Base-by-base conservation (phyloP, 306 rosid genomes). In the Cicer chorassanicum region DNA sequence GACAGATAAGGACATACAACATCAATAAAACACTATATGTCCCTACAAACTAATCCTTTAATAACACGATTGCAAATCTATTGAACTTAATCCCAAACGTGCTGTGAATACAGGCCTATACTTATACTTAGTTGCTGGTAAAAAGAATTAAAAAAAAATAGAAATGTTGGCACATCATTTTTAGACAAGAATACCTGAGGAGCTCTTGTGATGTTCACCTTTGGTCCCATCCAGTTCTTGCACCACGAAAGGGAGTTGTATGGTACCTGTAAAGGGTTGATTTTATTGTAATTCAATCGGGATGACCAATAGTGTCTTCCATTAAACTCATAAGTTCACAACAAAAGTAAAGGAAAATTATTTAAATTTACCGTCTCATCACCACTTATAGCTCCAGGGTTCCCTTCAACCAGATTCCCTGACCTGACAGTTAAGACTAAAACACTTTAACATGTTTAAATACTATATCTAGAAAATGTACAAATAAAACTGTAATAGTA, bases 221-320 rank as follows among this genome's bases (percentile, higher is more conserved):
- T 87, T 18, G 96, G 88, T 80, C 99, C 97, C 50, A 94, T 89
- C 99, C 99, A 94, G 75, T 80, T 88, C 87, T 94, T 94, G 93
- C 97, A 94, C 92, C 86, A 94, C 45, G 97, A 82, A 75, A 94
- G 99, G 84, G 99, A 94, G 78, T 88, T 75, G 86, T 94, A 94
- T 18, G 99, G 93, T 77, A 94, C 97, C 99, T 92, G 84, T 29
- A 80, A 79, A 80, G 66, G 41, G 70, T 70, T 57, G 46, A 75
- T 62, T 74, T 6, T 54, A 21, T 64, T 60, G 61, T 46, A 78
- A 57, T 46, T 66, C 66, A 80, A 66, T 18, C 56, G 64, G 50
- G 77, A 70, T 1, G 2, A 64, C 29, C 65, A 68, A 67, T 57
- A 54, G 5, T 44, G 81, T 21, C 13, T 54, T 63, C 70, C 51